Evolutionary conservation across 208 protist genomes (phyloP).

Genomic region (Acanthamoeba castellanii): DNA sequence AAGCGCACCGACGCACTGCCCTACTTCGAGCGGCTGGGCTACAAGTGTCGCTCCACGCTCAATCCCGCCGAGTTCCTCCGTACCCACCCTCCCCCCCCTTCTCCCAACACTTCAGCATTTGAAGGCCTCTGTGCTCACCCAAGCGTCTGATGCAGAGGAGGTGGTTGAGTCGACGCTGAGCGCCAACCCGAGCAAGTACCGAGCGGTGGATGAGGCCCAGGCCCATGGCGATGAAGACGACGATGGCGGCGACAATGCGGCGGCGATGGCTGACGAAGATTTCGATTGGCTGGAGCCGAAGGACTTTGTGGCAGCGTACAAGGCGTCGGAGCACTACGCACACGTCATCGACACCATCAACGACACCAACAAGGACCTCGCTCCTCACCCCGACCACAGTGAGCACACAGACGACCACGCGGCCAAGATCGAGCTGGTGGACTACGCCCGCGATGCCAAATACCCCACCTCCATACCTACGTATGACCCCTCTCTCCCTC

Average conservation of each 20-base stretch:
- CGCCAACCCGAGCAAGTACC: constrained; percentile 27
- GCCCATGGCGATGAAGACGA: background rate
- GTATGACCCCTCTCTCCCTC: background rate
- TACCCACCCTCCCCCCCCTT: too few species aligned
- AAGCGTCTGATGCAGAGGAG: too few species aligned
- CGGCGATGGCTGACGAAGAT: constrained; percentile 33
- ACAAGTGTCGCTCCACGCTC: constrained; percentile 67
- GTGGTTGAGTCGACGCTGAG: constrained; percentile 39
- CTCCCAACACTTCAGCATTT: too few species aligned
- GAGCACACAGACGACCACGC: background rate
- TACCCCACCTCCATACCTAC: constrained; percentile 13
- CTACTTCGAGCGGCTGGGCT: constrained; percentile 77
- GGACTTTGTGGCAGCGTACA: constrained; percentile 72
- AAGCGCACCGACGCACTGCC: background rate
- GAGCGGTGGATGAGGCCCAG: background rate
- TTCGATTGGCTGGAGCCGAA: constrained; percentile 47
- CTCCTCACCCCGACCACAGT: background rate
- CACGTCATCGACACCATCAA: constrained; percentile 9
- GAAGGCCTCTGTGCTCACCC: too few species aligned
- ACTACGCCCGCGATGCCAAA: constrained; percentile 17
- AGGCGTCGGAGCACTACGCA: constrained; percentile 6
- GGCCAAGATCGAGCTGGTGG: constrained; percentile 55
- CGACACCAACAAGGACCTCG: background rate
- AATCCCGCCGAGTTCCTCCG: constrained; percentile 82
- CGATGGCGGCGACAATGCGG: background rate